Conservation (phyloP, 2,329 filamentous ascomycete species). For the Alternaria panax region DNA sequence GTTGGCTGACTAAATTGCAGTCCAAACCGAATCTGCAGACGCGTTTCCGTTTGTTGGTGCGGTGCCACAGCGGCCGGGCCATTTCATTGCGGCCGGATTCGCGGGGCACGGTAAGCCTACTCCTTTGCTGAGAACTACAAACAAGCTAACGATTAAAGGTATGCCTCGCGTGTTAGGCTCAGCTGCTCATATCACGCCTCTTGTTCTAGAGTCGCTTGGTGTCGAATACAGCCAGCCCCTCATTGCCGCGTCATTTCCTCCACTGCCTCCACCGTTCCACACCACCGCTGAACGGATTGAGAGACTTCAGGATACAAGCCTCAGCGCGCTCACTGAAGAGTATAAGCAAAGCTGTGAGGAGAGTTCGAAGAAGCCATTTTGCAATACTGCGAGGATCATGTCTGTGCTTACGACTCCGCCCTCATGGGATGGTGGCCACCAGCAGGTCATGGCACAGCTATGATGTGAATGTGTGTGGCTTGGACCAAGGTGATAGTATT, state of each 20-base stretch:
- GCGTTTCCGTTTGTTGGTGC: slow-evolving; percentile 17
- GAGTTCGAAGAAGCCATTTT: slow-evolving; percentile 17
- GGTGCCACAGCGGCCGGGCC: slow-evolving; percentile 6
- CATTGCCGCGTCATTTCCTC: slow-evolving; percentile 11
- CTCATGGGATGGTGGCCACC: neutral
- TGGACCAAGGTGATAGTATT: neutral
- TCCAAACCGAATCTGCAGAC: slow-evolving; percentile 11
- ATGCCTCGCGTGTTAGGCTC: slow-evolving; percentile 18
- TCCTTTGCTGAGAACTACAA: neutral
- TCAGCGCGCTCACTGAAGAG: neutral
- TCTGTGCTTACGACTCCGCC: neutral
- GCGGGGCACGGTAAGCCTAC: slow-evolving; percentile 16
- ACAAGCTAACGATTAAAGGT: neutral
- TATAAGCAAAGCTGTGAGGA: slow-evolving; percentile 5
- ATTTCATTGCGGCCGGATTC: slow-evolving; percentile 18
- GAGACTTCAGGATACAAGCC: slow-evolving; percentile 11
- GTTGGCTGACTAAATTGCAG: neutral
- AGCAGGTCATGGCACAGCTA: neutral
- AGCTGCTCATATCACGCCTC: slow-evolving; percentile 14
- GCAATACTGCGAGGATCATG: slow-evolving; percentile 8
- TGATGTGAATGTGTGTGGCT: neutral
- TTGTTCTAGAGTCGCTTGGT: slow-evolving; percentile 14
- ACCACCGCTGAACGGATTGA: slow-evolving; percentile 11
- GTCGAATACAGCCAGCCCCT: slow-evolving; percentile 8
- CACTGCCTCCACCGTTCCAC: slow-evolving; percentile 16